Base-by-base conservation (phyloP, 1,284 basidiomycete genomes). In the Neonothopanus nambi region DNA sequence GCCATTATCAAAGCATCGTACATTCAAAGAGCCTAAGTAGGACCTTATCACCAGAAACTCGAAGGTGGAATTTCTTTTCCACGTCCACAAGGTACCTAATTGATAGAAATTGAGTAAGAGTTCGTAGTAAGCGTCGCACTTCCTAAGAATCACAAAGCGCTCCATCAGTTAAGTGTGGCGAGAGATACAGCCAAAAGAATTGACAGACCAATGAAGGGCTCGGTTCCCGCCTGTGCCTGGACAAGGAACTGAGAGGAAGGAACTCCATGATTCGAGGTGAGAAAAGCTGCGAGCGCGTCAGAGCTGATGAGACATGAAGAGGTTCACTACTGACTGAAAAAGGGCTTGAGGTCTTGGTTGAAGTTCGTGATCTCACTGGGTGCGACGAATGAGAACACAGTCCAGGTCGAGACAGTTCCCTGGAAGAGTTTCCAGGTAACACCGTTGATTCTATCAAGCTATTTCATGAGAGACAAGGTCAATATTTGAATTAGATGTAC, bases 321-420 rank as follows among this genome's bases (percentile, higher is more conserved):
- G n/a, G 26, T 13, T 5, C 17, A 30, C 37, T 17, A 60, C 66
- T 26, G 51, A 71, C 70, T 69, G 56, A 72, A 59, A 66, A 72
- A 73, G 6, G 64, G 64, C 52, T 69, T 69, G 40, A 72, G 63
- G 36, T 73, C 70, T 17, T 60, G 55, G 53, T 66, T 68, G 57
- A 67, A 72, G 59, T 62, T 63, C 26, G 66, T 70, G 44, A 69
- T 66, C 60, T 73, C 65, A 59, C 41, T 70, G 48, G 48, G 59
- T 4, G 73, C 74, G 9, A 76, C 69, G 54, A 69, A 73, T 2
- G 71, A 70, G 57, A 69, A 68, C 42, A 70, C 67, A 23, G 65
- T 69, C 70, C 70, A 73, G 21, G 65, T 69, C 17, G 58, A 57
- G 15, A 73, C 70, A 8, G 62, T 64, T 37, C 71, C 71, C 56